phyloP scores from a whole-genome alignment of 2,329 filamentous ascomycete species.

The Aspergillus sp. region DNA sequence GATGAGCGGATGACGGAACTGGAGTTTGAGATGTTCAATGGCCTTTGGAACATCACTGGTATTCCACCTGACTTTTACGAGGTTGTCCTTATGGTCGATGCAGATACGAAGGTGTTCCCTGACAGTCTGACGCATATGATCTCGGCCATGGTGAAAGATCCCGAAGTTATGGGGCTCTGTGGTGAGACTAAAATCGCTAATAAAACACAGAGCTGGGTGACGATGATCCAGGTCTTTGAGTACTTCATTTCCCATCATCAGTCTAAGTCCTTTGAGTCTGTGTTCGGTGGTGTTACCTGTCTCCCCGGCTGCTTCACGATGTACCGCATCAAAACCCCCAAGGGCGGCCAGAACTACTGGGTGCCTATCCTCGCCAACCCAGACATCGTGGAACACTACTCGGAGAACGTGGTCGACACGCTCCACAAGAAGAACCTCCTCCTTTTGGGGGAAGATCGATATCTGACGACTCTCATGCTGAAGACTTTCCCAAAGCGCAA shows the following conservation, averaged over 20 bases:
- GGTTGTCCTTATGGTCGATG: conserved; percentile 96
- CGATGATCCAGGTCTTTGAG: conserved; percentile 98
- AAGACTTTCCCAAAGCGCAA: conserved; percentile 98
- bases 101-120: conserved; percentile 97
- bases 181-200: conserved; percentile 99
- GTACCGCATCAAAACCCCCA: conserved; percentile 99
- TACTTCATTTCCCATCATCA: conserved; percentile 99
- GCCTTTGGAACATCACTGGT: conserved; percentile 95
- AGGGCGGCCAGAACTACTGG: conserved; percentile 98
- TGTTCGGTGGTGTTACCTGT: conserved; percentile 98
- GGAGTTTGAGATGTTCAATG: conserved; percentile 99
- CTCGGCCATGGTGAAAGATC: conserved; percentile 97
- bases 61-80: conserved; percentile 98
- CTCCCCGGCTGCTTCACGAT: conserved; percentile 98
- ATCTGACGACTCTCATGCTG: conserved; percentile 93
- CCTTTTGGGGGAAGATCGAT: conserved; percentile 86
- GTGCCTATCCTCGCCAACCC: conserved; percentile 97
- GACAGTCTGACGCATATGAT: conserved; percentile 98
- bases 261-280: conserved; percentile 93
- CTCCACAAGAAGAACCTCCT: conserved; percentile 96
- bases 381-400: conserved; percentile 98
- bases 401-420: conserved; percentile 96
- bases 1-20: conserved; percentile 99
- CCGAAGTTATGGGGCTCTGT: conserved; percentile 97
- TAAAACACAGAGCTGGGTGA: conserved; percentile 89